Percentiles rank a stretch among this genome's conserved stretches.
phyloP scores from a whole-genome alignment of 768 basidiomycete genomes.

The Lyophyllum shimeji region DNA sequence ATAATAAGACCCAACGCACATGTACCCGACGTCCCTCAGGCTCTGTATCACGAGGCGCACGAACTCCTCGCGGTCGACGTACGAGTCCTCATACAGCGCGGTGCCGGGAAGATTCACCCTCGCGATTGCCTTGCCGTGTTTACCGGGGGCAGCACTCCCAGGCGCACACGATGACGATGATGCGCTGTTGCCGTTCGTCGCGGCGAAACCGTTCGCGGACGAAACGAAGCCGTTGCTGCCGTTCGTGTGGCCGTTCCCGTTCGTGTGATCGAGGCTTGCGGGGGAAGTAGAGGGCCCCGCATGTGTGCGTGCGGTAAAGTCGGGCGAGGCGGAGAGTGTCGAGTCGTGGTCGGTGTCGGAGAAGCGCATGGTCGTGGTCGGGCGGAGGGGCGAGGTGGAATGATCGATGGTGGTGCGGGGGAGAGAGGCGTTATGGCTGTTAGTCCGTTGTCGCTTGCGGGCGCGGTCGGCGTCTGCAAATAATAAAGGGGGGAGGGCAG shows the following conservation, averaged over 20 bases:
- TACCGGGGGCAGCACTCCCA: conserved; percentile 28
- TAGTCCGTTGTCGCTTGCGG: conserved; percentile 71
- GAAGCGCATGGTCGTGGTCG: conserved; percentile 47
- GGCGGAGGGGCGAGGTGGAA: conserved; percentile 24
- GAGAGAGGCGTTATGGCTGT: conserved; percentile 35
- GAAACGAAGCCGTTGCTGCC: conserved; percentile 41
- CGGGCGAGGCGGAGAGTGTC: conserved; percentile 42
- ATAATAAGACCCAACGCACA: conserved; percentile 39
- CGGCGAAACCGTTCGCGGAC: conserved; percentile 32
- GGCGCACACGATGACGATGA: conserved; percentile 16
- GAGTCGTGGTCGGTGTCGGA: conserved; percentile 50
- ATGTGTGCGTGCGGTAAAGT: conserved; percentile 37
- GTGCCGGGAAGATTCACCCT: conserved; percentile 72
- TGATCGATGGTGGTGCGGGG: conserved; percentile 30
- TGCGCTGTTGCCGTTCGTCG: conserved; percentile 37
- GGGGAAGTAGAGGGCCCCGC: conserved; percentile 63
- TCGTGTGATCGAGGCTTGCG: conserved; percentile 36
- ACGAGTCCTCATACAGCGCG: conserved; percentile 74
- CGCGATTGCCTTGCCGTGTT: conserved; percentile 51
- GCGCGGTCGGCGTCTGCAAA: conserved; percentile 38
- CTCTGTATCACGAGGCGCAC: conserved; percentile 88
- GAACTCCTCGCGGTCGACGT: conserved; percentile 86
- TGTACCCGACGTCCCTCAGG: conserved; percentile 82
- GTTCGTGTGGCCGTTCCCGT: conserved; percentile 47
- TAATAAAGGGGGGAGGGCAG: conserved; percentile 1